These are phyloP conservation scores for Stereocaulon alpinum DNA, from an alignment of 495 filamentous ascomycete species.

Conservation along the genomic window DNA sequence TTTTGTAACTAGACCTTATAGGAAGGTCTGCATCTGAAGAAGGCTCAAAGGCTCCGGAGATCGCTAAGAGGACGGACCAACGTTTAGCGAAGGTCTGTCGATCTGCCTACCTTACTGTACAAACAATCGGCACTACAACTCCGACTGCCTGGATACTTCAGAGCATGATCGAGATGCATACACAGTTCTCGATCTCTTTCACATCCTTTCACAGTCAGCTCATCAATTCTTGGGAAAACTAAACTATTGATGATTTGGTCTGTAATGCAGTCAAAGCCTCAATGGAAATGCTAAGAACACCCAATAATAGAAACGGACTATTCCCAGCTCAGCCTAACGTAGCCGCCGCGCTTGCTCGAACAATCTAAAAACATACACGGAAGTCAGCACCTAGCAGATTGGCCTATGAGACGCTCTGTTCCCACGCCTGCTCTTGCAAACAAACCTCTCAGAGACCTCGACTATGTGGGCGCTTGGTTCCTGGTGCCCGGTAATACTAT, in stretches of 20 bases:
- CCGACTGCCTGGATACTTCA: background rate
- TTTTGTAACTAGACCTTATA: background rate
- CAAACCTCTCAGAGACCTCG: slow-evolving; percentile 2
- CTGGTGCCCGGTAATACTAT: background rate
- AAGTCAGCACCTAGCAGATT: slow-evolving; percentile 8
- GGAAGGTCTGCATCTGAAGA: background rate
- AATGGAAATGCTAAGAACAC: background rate
- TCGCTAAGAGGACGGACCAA: background rate
- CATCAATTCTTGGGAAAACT: background rate
- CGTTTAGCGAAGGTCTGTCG: slow-evolving; percentile 1
- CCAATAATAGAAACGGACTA: slow-evolving; percentile 11
- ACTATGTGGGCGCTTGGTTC: slow-evolving; percentile 2
- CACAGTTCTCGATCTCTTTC: background rate
- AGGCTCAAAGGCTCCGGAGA: background rate
- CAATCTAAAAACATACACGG: slow-evolving; percentile 7
- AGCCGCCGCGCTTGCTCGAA: slow-evolving; percentile 11
- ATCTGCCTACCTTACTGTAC: background rate
- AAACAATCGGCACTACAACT: background rate
- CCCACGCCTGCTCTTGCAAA: background rate
- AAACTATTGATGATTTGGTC: background rate
- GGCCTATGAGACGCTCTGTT: slow-evolving; percentile 8
- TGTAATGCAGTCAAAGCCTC: slow-evolving; percentile 8
- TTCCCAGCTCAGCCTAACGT: background rate
- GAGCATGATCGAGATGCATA: slow-evolving; percentile 1
- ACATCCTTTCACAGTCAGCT: background rate